Evolutionary conservation across 768 basidiomycete genomes (phyloP), one percentile per base, ranked within the genome.

Genomic region (Psilocybe sp.): DNA sequence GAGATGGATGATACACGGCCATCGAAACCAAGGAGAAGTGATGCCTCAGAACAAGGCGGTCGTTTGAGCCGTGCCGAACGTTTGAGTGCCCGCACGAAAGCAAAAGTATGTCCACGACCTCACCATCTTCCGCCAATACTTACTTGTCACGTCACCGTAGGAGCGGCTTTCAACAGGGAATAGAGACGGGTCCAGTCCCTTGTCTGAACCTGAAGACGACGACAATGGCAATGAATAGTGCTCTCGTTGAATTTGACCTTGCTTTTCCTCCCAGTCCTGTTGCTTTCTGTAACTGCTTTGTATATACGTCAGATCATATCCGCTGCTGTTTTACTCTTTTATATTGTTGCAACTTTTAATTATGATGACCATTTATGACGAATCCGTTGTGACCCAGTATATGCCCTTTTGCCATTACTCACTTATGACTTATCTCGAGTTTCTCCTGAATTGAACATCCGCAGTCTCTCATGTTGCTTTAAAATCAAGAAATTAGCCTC

Each of bases 1-100:
- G 76, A 75, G 18, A 69, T 66, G 60, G 63, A 62, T 47, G 63
- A 70, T 50, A 69, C 47, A 45, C 5, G 54, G 51, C n/a, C 60
- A 55, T 49, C 37, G 31, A 47, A 49, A 33, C 50, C 59, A 15
- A 60, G 61, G 31, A 61, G 61, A n/a, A 64, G 63, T 19, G 62
- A 61, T 15, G 60, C 55, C 12, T 63, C 57, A 1, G 65, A 64
- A n/a, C 23, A 28, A 28, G 66, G 66, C 39, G 64, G 62, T 53
- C 51, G 49, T 13, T 47, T 52, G 48, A 58, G 51, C 31, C 57
- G 62, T 20, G 60, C 60, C 12, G 57, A 60, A 40, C 57, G 62
- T 34, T 46, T 61, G 33, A 64, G 54, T 46, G 62, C 62, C 5
- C 53, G 62, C 10, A 64, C 56, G 13, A 51, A 57, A 36, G 62